phyloP scores from a whole-genome alignment of 805 yeast species.

The Blastobotrys chiropterorum region DNA sequence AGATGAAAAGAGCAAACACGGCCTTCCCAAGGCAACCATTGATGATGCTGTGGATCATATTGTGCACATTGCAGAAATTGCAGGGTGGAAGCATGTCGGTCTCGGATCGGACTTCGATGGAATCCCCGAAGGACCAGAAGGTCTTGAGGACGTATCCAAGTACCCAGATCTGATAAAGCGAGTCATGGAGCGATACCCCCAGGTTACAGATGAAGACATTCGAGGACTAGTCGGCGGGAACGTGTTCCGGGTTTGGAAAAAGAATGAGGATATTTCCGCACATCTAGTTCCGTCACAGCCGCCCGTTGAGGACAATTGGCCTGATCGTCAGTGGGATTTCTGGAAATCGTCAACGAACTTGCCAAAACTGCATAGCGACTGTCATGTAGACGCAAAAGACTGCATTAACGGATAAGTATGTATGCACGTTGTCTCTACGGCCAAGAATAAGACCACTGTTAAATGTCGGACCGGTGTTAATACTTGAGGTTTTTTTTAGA shows the following conservation, averaged over 20 bases:
- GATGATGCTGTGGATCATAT: slow-evolving; percentile 45
- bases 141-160: slow-evolving; percentile 51
- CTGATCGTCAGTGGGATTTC: neutral
- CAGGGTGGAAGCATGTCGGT: slow-evolving; percentile 49
- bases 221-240: slow-evolving; percentile 16
- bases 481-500: neutral
- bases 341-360: neutral
- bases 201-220: slow-evolving; percentile 38
- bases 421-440: neutral
- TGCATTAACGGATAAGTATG: neutral
- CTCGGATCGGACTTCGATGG: slow-evolving; percentile 52
- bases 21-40: slow-evolving; percentile 31
- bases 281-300: neutral
- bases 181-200: slow-evolving; percentile 22
- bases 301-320: slow-evolving; percentile 2
- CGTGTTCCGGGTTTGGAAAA: slow-evolving; percentile 14
- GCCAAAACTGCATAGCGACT: neutral
- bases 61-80: slow-evolving; percentile 36
- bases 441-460: neutral
- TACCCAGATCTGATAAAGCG: slow-evolving; percentile 43
- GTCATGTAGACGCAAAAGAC: neutral
- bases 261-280: slow-evolving; percentile 11
- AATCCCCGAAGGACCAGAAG: slow-evolving; percentile 42
- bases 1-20: slow-evolving; percentile 5
- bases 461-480: neutral